A percentile compares a stretch with the other conserved stretches of the same genome.
These are phyloP conservation scores for Diaporthe sp. DNA, from an alignment of 2,329 filamentous ascomycete genomes.

Conservation along the genomic window DNA sequence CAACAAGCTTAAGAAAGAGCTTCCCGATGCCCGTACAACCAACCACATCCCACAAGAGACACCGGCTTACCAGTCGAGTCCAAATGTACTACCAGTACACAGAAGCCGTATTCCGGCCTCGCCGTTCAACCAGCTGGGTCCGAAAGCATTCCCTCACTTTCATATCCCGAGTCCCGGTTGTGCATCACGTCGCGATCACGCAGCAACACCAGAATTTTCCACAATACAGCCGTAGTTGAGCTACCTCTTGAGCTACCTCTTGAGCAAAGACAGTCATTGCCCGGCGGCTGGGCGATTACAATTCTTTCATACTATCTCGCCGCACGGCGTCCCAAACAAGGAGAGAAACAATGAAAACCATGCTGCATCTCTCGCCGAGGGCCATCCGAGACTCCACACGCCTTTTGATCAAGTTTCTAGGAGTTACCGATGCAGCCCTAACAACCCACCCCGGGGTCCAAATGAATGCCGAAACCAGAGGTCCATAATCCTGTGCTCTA, in stretches of 20 bases:
- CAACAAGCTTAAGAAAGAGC: neutral
- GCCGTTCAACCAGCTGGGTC: neutral
- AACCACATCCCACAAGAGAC: neutral
- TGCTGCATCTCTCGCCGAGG: slow-evolving; percentile 13
- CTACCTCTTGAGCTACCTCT: neutral
- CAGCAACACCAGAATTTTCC: neutral
- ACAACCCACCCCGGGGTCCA: neutral
- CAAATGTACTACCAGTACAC: neutral
- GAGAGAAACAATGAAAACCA: neutral
- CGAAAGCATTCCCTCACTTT: neutral
- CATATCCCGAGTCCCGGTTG: neutral
- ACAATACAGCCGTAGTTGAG: no score
- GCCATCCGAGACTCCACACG: slow-evolving; percentile 25
- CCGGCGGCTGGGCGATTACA: neutral
- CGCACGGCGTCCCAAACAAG: neutral
- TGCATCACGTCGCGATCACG: neutral
- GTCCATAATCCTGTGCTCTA: neutral
- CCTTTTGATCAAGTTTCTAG: slow-evolving; percentile 14
- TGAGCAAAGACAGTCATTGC: neutral
- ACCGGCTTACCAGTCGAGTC: neutral
- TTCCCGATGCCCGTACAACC: neutral
- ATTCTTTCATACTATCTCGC: neutral
- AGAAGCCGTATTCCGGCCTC: neutral
- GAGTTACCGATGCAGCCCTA: neutral
- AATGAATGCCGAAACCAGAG: neutral